These are phyloP conservation scores for Alternaria gansuensis DNA, from an alignment of 2,329 filamentous ascomycete species.

Conservation along the genomic window DNA sequence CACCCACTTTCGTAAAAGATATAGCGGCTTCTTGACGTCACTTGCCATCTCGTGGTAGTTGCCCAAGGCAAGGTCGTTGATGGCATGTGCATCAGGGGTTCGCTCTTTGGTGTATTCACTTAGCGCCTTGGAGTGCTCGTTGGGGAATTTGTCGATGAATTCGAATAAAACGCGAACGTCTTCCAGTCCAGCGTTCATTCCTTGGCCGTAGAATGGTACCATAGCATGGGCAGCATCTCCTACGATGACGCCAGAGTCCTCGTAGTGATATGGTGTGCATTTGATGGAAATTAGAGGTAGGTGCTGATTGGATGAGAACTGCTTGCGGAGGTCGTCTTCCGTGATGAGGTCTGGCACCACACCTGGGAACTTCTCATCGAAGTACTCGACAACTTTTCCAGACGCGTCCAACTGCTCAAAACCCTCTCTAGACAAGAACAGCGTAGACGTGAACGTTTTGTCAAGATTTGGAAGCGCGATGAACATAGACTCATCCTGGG, in stretches of 20 bases:
- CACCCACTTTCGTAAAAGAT: conserved; percentile 81
- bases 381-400: conserved; percentile 72
- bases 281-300: conserved; percentile 94
- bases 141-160: conserved; percentile 74
- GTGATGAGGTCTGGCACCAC: conserved; percentile 75
- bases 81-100: conserved; percentile 81
- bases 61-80: conserved; percentile 88
- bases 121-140: conserved; percentile 62
- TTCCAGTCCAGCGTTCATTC: conserved; percentile 96
- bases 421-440: conserved; percentile 80
- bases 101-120: conserved; percentile 78
- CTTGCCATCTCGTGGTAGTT: conserved; percentile 96
- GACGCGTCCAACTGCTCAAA: conserved; percentile 74
- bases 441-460: conserved; percentile 91
- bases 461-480: conserved; percentile 93
- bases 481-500: conserved; percentile 94
- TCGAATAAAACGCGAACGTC: conserved; percentile 90
- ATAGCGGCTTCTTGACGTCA: conserved; percentile 79
- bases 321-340: conserved; percentile 71
- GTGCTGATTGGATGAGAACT: conserved; percentile 85
- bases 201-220: conserved; percentile 98
- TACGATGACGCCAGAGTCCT: conserved; percentile 79
- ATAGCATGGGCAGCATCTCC: conserved; percentile 97
- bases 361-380: conserved; percentile 85
- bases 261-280: conserved; percentile 86